A percentile compares a stretch with the other conserved stretches of the same genome.
phyloP scores from a whole-genome alignment of 1,139 yeast species.

The Lodderomyces orthopsilosis region DNA sequence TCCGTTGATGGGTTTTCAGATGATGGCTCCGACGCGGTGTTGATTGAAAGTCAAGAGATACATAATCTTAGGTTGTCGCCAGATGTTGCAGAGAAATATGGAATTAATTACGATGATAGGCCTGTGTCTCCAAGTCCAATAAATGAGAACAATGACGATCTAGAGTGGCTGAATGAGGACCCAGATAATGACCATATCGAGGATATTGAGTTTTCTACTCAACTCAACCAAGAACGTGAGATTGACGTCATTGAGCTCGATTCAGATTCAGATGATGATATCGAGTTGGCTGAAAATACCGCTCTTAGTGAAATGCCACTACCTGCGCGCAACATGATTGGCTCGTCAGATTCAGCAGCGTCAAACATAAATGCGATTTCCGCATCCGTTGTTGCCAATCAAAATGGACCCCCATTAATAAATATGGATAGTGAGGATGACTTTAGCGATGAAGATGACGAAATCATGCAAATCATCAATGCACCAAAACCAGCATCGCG shows the following conservation, averaged over 20 bases:
- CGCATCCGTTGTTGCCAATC: background rate
- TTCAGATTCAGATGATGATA: conserved; percentile 30
- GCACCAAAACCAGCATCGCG: conserved; percentile 9
- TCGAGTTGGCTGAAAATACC: conserved; percentile 6
- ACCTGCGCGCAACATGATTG: conserved; percentile 1
- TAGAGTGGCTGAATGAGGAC: conserved; percentile 10
- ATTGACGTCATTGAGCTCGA: conserved; percentile 31
- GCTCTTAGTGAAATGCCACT: conserved; percentile 4
- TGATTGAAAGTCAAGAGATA: conserved; percentile 21
- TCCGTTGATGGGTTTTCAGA: conserved; percentile 16
- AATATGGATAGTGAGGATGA: conserved; percentile 22
- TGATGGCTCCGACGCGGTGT: background rate
- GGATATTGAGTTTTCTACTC: conserved; percentile 36
- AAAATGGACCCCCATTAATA: conserved; percentile 7
- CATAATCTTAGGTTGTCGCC: conserved; percentile 22
- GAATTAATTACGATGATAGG: conserved; percentile 24
- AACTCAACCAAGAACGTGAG: conserved; percentile 44
- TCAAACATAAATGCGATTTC: conserved; percentile 2
- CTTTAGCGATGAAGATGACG: conserved; percentile 40
- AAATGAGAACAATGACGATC: conserved; percentile 8
- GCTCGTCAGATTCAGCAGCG: background rate
- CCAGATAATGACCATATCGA: conserved; percentile 24
- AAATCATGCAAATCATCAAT: conserved; percentile 24
- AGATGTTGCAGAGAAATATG: conserved; percentile 23
- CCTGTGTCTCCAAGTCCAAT: background rate